Conservation (phyloP, 2,329 filamentous ascomycete genomes). For the Blastomyces gilchristii region DNA sequence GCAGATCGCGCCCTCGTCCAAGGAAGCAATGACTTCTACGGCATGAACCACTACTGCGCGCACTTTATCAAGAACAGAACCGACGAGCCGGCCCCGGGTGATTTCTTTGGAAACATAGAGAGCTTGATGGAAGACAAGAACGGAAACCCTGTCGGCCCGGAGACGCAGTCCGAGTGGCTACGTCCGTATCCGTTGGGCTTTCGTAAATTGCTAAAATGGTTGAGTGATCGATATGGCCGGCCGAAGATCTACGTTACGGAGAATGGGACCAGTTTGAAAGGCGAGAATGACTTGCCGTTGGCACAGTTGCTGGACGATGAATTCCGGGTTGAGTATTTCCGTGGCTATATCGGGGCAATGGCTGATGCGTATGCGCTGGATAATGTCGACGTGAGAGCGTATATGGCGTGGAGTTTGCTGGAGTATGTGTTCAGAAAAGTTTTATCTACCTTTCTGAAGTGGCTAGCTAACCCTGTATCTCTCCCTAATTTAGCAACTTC, state of each 20-base stretch:
- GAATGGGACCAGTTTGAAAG: constrained; percentile 75
- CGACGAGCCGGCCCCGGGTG: constrained; percentile 50
- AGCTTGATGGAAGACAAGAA: constrained; percentile 59
- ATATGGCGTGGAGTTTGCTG: constrained; percentile 80
- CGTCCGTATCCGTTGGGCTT: constrained; percentile 66
- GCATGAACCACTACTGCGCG: constrained; percentile 88
- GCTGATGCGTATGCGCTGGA: constrained; percentile 60
- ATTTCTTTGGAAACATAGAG: constrained; percentile 68
- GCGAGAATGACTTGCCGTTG: constrained; percentile 63
- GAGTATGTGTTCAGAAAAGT: constrained; percentile 45
- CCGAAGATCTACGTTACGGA: constrained; percentile 82
- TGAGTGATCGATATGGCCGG: constrained; percentile 62
- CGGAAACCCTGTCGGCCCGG: constrained; percentile 64
- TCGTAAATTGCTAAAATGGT: constrained; percentile 64
- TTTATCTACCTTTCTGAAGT: not conserved
- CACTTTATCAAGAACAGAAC: constrained; percentile 72
- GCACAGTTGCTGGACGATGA: constrained; percentile 69
- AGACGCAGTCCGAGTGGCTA: constrained; percentile 76
- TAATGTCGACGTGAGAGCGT: constrained; percentile 67
- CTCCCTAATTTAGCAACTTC: constrained; percentile 51
- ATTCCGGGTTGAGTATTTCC: constrained; percentile 71
- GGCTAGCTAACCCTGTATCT: constrained; percentile 3
- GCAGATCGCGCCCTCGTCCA: constrained; percentile 65
- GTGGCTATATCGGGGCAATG: constrained; percentile 66
- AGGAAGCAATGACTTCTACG: constrained; percentile 88